These are phyloP conservation scores for Volvox carteri DNA, from an alignment of 163 green algal genomes.

Conservation along the genomic window DNA sequence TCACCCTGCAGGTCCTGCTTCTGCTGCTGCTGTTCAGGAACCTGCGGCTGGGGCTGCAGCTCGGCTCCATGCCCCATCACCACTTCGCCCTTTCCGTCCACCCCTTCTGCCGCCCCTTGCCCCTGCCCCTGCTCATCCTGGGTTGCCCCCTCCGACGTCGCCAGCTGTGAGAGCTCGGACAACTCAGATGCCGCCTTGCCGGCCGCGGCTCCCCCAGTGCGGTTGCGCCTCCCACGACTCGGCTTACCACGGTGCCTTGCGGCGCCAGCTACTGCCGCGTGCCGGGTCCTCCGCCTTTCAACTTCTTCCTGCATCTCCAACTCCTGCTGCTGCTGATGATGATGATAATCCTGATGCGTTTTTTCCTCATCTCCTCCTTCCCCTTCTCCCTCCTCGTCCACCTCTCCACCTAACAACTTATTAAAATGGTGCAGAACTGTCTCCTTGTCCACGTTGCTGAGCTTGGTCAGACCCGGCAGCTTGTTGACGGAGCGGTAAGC, in stretches of 20 bases:
- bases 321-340: background rate
- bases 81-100: too few species aligned
- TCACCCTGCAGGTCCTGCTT: background rate
- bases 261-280: background rate
- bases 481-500: background rate
- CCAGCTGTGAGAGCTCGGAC: background rate
- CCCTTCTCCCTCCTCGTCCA: background rate
- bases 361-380: constrained; percentile 6
- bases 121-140: background rate
- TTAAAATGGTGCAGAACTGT: background rate
- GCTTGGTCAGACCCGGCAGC: background rate
- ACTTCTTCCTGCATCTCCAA: background rate
- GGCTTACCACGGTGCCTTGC: background rate
- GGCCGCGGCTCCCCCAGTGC: background rate
- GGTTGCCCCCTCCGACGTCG: background rate
- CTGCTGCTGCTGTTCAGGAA: constrained; percentile 3
- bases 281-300: background rate
- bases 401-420: background rate
- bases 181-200: background rate
- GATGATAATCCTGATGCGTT: background rate
- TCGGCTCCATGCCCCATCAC: background rate
- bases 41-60: background rate
- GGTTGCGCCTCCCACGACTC: background rate
- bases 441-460: background rate
- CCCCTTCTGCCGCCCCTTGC: too few species aligned